phyloP scores from a whole-genome alignment of 345 rosid species.

The Salix exigua region DNA sequence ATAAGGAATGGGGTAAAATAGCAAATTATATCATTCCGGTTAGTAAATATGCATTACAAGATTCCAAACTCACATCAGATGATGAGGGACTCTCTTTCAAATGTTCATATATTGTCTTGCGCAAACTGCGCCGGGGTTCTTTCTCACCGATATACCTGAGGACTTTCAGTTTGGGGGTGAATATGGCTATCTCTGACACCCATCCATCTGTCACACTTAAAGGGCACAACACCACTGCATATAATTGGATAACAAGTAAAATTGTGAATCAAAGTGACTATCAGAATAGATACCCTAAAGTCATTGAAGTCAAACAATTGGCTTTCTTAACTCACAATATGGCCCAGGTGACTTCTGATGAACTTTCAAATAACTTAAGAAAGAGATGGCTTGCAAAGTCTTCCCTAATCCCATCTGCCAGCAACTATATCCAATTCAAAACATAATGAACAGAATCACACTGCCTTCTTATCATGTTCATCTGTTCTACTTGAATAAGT shows the following conservation, averaged over 20 bases:
- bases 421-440: conserved; percentile 10
- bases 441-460: neutral
- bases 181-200: conserved; percentile 67
- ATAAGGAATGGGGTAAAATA: neutral
- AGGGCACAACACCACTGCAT: conserved; percentile 78
- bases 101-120: conserved; percentile 45
- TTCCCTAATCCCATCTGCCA: conserved; percentile 90
- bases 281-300: neutral
- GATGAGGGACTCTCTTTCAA: conserved; percentile 30
- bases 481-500: too few relatives aligned
- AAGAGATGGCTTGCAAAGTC: conserved; percentile 78
- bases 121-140: conserved; percentile 48
- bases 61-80: conserved; percentile 43
- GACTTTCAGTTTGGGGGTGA: conserved; percentile 57
- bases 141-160: conserved; percentile 81
- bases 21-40: neutral
- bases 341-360: conserved; percentile 49
- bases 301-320: conserved; percentile 9
- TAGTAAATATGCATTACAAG: neutral
- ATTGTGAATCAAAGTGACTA: neutral
- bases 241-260: neutral
- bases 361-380: conserved; percentile 72
- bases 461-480: neutral
- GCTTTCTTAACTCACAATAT: conserved; percentile 53
- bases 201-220: conserved; percentile 87